Percentiles rank a stretch among this genome's conserved stretches.
phyloP scores from a whole-genome alignment of 2,329 filamentous ascomycete genomes.

The Dissoconium aciculare region DNA sequence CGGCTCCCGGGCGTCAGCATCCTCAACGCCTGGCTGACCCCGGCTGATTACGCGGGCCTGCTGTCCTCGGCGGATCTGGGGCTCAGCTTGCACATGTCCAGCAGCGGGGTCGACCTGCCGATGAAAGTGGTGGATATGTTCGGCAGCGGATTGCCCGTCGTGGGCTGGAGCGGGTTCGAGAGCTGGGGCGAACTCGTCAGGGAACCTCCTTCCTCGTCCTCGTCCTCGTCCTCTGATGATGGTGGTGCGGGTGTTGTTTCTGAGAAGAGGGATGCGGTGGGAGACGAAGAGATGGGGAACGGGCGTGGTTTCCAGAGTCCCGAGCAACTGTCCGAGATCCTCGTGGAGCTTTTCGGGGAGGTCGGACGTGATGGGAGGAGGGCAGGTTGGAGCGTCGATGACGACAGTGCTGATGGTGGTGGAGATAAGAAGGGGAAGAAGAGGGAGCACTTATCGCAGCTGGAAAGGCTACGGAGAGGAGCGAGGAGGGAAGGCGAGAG shows the following conservation, averaged over 20 bases:
- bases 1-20: conserved; percentile 58
- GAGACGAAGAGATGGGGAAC: conserved; percentile 57
- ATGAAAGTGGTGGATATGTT: conserved; percentile 99
- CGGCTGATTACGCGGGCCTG: conserved; percentile 68
- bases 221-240: too few relatives aligned
- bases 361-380: conserved; percentile 23
- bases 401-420: not conserved
- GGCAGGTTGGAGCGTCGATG: too few relatives aligned
- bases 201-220: too few relatives aligned
- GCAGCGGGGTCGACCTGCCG: conserved; percentile 84
- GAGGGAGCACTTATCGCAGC: too few relatives aligned
- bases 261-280: too few relatives aligned
- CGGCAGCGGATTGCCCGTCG: conserved; percentile 78
- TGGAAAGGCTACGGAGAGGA: conserved; percentile 56
- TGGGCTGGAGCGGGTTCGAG: conserved; percentile 71
- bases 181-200: conserved; percentile 84
- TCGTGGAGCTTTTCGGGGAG: conserved; percentile 49
- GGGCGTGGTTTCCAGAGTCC: conserved; percentile 69
- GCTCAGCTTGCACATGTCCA: conserved; percentile 82
- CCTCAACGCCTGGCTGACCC: conserved; percentile 69
- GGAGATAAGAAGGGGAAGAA: too few relatives aligned
- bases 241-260: too few relatives aligned
- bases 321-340: conserved; percentile 46
- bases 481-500: conserved; percentile 62
- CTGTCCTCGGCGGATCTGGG: conserved; percentile 78